Percentiles rank a stretch among this genome's conserved stretches.
Evolutionary conservation across 371 early-diverging fungal genomes (phyloP).

Genomic region (Saksenaea oblongispora): DNA sequence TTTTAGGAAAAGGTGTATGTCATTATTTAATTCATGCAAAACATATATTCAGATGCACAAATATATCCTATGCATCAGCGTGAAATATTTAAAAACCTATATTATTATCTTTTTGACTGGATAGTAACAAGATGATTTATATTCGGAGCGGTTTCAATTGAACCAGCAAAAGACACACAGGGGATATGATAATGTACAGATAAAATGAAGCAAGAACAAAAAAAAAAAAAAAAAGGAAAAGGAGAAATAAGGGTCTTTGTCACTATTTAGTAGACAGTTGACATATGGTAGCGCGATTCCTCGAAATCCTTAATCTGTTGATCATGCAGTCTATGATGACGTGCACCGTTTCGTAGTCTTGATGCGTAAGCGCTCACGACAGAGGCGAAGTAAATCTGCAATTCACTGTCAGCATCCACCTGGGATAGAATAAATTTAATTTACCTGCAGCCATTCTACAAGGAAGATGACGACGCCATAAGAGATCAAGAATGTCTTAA

Average conservation of each 20-base stretch:
- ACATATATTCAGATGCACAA: too few species aligned
- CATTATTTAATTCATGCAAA: too few species aligned
- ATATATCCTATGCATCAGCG: too few species aligned
- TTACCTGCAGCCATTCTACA: constrained; percentile 44
- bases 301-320: constrained; percentile 58
- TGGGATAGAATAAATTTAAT: neutral
- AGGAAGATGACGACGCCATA: constrained; percentile 42
- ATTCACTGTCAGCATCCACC: neutral
- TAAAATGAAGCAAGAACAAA: neutral
- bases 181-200: constrained; percentile 4
- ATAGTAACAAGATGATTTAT: neutral
- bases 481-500: constrained; percentile 31
- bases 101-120: neutral
- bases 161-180: constrained; percentile 5
- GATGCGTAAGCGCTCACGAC: constrained; percentile 49
- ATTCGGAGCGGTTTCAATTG: constrained; percentile 2
- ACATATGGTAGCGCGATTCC: constrained; percentile 52
- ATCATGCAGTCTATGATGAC: constrained; percentile 52
- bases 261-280: constrained; percentile 45
- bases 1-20: too few species aligned
- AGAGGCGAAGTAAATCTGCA: constrained; percentile 49
- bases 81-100: too few species aligned
- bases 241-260: neutral
- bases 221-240: neutral
- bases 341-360: constrained; percentile 47